Conservation (phyloP, 495 filamentous ascomycete species). For the Penicillium pancosmium region DNA sequence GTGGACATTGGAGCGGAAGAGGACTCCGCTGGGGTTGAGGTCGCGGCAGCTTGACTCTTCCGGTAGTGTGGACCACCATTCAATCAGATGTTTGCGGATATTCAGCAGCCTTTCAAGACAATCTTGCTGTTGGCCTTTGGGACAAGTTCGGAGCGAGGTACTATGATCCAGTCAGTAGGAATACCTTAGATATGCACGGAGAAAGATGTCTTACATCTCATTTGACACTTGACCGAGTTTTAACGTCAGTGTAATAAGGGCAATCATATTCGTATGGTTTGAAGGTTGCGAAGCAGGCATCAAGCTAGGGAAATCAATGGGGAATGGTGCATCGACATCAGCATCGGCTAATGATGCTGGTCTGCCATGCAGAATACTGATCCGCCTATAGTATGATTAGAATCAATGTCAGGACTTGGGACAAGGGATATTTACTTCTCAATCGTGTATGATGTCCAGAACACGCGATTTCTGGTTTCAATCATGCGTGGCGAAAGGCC, state of each 20-base stretch:
- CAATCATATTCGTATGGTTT: constrained; percentile 51
- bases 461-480: constrained; percentile 52
- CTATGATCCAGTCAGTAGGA: constrained; percentile 11
- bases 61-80: constrained; percentile 54
- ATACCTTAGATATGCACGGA: background rate
- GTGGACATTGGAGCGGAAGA: constrained; percentile 52
- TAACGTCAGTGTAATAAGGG: constrained; percentile 48
- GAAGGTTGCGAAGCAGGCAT: constrained; percentile 38
- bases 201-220: constrained; percentile 41
- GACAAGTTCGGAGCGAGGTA: constrained; percentile 40
- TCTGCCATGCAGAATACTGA: constrained; percentile 51
- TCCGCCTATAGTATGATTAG: constrained; percentile 31
- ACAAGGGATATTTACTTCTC: constrained; percentile 39
- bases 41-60: constrained; percentile 47
- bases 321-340: constrained; percentile 52
- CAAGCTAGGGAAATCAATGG: constrained; percentile 46
- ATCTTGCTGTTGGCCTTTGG: constrained; percentile 46
- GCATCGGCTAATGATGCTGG: constrained; percentile 46
- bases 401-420: constrained; percentile 14
- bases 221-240: constrained; percentile 48
- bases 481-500: constrained; percentile 45
- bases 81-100: constrained; percentile 44
- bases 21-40: constrained; percentile 39
- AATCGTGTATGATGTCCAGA: constrained; percentile 56
- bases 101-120: constrained; percentile 46